Conservation (phyloP, 768 basidiomycete species). For the Naganishia friedmannii region DNA sequence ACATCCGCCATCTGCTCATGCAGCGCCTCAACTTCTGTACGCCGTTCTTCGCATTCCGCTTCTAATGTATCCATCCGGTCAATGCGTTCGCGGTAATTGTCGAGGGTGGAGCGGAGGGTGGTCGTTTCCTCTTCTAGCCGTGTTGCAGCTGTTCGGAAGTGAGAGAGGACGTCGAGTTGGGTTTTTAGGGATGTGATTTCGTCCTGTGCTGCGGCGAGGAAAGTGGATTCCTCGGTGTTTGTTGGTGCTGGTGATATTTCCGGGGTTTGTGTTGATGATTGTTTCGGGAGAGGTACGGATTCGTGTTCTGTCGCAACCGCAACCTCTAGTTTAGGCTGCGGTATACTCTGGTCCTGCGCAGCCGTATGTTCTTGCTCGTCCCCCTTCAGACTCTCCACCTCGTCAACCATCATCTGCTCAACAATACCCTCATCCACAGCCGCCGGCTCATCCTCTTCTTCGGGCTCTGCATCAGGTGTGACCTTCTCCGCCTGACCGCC, state of each 20-base stretch:
- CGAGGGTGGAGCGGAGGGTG: background rate
- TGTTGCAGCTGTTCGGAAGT: conserved; percentile 25
- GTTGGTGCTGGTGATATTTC: background rate
- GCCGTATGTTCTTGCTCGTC: conserved; percentile 3
- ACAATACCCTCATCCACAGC: conserved; percentile 1
- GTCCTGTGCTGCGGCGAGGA: conserved; percentile 40
- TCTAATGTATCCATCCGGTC: conserved; percentile 32
- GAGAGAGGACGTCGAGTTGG: conserved; percentile 34
- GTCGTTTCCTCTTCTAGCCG: background rate
- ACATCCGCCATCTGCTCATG: conserved; percentile 8
- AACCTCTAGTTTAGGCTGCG: background rate
- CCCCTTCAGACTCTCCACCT: background rate
- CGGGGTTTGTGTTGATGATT: background rate
- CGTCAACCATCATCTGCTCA: conserved; percentile 6
- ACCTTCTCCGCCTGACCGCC: background rate
- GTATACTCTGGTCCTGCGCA: background rate
- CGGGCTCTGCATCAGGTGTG: background rate
- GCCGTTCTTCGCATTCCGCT: conserved; percentile 27
- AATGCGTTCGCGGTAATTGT: conserved; percentile 36
- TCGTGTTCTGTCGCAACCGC: background rate
- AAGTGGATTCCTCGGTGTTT: conserved; percentile 6
- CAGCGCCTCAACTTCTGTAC: conserved; percentile 11
- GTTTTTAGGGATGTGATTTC: conserved; percentile 36
- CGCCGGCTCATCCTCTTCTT: conserved; percentile 25
- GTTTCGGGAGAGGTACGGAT: background rate